These are phyloP conservation scores for Candida anutae DNA, from an alignment of 1,139 yeast genomes.

Conservation along the genomic window DNA sequence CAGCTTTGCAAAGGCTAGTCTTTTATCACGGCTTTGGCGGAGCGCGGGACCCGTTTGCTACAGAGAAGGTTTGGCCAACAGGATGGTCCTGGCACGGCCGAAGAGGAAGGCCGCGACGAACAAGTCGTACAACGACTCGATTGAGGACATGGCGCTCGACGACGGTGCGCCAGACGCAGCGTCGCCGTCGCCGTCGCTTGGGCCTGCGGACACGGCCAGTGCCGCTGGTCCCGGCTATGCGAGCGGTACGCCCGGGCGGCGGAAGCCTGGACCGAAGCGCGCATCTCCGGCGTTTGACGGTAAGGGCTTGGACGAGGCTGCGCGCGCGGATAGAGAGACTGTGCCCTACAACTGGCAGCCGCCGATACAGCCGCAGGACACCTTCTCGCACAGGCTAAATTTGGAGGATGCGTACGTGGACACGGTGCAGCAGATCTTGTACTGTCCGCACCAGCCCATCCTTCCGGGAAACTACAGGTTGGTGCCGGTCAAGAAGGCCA, in stretches of 20 bases:
- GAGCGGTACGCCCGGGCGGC: slow-evolving; percentile 2
- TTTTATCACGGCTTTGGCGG: no score
- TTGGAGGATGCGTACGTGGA: slow-evolving; percentile 30
- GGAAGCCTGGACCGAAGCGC: slow-evolving; percentile 4
- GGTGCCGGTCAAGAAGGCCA: slow-evolving; percentile 6
- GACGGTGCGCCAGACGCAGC: slow-evolving; percentile 7
- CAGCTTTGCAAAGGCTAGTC: no score
- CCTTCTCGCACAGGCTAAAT: slow-evolving; percentile 30
- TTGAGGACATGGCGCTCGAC: slow-evolving; percentile 28
- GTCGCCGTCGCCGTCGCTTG: not conserved
- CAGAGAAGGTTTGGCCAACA: no score
- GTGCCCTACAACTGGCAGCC: slow-evolving; percentile 39
- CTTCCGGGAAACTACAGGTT: slow-evolving; percentile 1
- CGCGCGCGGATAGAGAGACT: slow-evolving; percentile 1
- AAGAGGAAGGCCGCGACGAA: slow-evolving; percentile 39
- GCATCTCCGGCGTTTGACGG: not conserved
- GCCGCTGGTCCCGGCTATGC: not conserved
- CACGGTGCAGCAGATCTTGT: slow-evolving; percentile 20
- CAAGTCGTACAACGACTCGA: slow-evolving; percentile 33
- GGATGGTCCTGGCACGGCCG: slow-evolving; percentile 18
- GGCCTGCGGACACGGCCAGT: not conserved
- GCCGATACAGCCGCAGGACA: slow-evolving; percentile 19
- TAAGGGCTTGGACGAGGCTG: slow-evolving; percentile 1
- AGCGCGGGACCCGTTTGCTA: no score
- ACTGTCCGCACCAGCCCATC: slow-evolving; percentile 25